Evolutionary conservation across 2,329 filamentous ascomycete species (phyloP).

Genomic region (Verticillium albo-atrum): DNA sequence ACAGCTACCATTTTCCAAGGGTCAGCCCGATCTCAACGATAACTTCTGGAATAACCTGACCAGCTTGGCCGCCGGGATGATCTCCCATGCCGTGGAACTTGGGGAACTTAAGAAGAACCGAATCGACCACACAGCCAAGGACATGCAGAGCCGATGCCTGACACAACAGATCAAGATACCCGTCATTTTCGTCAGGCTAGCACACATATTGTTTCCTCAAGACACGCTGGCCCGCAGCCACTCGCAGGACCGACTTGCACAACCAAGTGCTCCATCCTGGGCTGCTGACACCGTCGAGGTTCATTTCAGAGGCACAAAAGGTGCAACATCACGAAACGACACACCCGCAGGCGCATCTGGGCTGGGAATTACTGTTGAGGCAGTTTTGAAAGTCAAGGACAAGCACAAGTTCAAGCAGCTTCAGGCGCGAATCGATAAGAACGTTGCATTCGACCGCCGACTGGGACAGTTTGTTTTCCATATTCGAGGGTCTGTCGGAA

Average conservation of each 20-base stretch:
- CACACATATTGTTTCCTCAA: constrained; percentile 28
- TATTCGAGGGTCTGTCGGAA: constrained; percentile 54
- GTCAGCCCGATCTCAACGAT: constrained; percentile 39
- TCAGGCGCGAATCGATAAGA: constrained; percentile 49
- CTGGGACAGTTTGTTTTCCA: constrained; percentile 61
- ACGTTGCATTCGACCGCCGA: constrained; percentile 56
- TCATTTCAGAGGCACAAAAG: constrained; percentile 39
- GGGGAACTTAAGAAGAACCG: constrained; percentile 40
- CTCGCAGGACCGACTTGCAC: constrained; percentile 11
- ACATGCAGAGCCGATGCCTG: constrained; percentile 30
- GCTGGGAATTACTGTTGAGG: constrained; percentile 29
- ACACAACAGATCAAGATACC: constrained; percentile 42
- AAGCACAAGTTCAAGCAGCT: constrained; percentile 52
- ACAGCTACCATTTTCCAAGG: constrained; percentile 37
- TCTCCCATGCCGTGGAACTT: constrained; percentile 45
- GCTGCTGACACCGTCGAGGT: constrained; percentile 56
- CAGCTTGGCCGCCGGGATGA: constrained; percentile 44
- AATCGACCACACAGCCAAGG: constrained; percentile 33
- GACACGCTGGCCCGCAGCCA: neutral
- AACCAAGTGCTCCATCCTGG: constrained; percentile 35
- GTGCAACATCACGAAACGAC: neutral
- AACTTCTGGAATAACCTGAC: constrained; percentile 50
- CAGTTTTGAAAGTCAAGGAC: constrained; percentile 49
- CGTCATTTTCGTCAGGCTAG: constrained; percentile 42
- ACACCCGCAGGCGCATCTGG: constrained; percentile 1